A percentile compares a stretch with the other conserved stretches of the same genome.
phyloP scores from a whole-genome alignment of 2,329 filamentous ascomycete genomes.

The Talaromyces islandicus region DNA sequence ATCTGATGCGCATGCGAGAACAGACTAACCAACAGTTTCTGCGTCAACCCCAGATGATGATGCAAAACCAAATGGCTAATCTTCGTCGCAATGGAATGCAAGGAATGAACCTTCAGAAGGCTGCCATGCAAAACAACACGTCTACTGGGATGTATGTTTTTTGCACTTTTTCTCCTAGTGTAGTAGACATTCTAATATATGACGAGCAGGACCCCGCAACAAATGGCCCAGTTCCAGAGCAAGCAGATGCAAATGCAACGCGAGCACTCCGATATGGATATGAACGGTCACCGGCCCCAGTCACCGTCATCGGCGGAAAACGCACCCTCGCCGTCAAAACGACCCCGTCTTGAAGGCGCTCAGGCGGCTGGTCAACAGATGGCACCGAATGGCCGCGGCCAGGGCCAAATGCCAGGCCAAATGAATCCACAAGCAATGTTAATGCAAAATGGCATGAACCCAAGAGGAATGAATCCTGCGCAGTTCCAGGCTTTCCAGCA shows the following conservation, averaged over 20 bases:
- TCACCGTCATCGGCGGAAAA: conserved; percentile 82
- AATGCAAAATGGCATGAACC: conserved; percentile 66
- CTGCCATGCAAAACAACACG: conserved; percentile 69
- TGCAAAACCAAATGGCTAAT: conserved; percentile 51
- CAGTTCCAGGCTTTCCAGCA: conserved; percentile 65
- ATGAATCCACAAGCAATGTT: conserved; percentile 49
- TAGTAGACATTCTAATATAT: neutral
- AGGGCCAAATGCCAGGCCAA: conserved; percentile 65
- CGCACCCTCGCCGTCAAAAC: conserved; percentile 86
- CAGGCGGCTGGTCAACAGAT: conserved; percentile 71
- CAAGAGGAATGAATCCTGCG: conserved; percentile 64
- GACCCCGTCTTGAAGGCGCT: conserved; percentile 71
- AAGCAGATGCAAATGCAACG: conserved; percentile 65
- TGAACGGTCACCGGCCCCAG: conserved; percentile 70
- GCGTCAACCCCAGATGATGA: conserved; percentile 59
- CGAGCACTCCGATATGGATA: conserved; percentile 81
- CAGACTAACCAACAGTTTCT: conserved; percentile 72
- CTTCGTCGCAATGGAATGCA: conserved; percentile 49
- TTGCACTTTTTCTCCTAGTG: neutral
- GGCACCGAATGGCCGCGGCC: conserved; percentile 67
- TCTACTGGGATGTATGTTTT: conserved; percentile 27
- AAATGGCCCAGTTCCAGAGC: conserved; percentile 63
- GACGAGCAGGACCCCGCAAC: conserved; percentile 51
- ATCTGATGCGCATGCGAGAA: conserved; percentile 64
- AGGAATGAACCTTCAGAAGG: conserved; percentile 54